Base-by-base conservation (phyloP, 352 stramenopile genomes). In the Phytopythium chamaehyphon region DNA sequence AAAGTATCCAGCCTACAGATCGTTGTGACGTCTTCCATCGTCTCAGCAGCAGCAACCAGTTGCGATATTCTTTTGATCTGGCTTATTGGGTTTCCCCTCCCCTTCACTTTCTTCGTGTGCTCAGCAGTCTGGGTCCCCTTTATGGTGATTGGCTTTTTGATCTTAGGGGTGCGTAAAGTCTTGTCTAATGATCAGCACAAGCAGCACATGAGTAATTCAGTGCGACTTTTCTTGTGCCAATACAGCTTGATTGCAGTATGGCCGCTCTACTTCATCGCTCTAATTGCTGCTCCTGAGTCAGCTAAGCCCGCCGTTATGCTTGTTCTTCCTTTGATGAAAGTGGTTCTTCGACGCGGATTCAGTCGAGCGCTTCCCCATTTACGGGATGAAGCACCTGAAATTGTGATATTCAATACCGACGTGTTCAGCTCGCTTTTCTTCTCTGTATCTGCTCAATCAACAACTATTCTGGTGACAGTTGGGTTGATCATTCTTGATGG, bases 391-490 rank as follows among this genome's bases (percentile, higher is more conserved):
- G 39, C 15, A 5, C 39, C 39, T 11, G 39, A 44, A 14, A 22
- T 44, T 11, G 39, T 44, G 39, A 44, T 22, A 22, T 44, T 44
- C 39, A 44, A 44, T 22, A 22, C n/a, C 1, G 39, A 44, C n/a
- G n/a, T 44, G 39, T 44, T 44, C 39, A 44, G n/a, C 39, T 26
- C 22, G 39, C n/a, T 44, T 12, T 44, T 18, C 39, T 8, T 44
- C n/a, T 44, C 39, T 18, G 18, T 44, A 11, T 44, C 39, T 6
- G 22, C 22, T 12, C 39, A 44, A n/a, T 44, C 39, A 9, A 44
- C n/a, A 24, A 22, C 39, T 3, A 14, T 44, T 22, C 2, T 22
- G 4, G 39, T 18, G 15, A 24, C 18, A 11, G 28, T 33, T 33
- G 28, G 28, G 5, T 33, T 33, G 28, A 33, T 33, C 28, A 33